Base-by-base conservation (phyloP, 768 basidiomycete species). In the Tephrocybe rancida region DNA sequence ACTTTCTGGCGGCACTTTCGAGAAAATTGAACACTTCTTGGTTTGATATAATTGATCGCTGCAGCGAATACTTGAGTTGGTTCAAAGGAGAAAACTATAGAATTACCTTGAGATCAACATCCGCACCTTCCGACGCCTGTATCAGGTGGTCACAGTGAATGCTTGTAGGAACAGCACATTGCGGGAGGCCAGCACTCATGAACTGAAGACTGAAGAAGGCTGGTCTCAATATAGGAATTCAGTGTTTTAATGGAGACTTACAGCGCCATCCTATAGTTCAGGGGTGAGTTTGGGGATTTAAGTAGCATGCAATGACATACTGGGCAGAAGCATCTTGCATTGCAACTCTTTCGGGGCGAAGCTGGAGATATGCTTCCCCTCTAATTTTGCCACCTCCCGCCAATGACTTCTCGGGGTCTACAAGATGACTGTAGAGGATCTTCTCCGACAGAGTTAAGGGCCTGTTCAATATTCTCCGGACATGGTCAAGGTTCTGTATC, bases 131-230 rank as follows among this genome's bases (percentile, higher is more conserved):
- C n/a, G 81, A 77, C 16, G 97, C 97, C 70, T 95, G 93, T 53
- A 99, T 98, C 41, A 99, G 80, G 72, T 99, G 97, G 66, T 99
- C 97, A 64, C 97, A 99, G 70, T 99, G 97, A 57, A 99, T 97
- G 57, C 90, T 92, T 6, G 88, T 83, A 27, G 90, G 90, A 1
- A 98, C 96, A 14, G 91, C 90, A 63, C 88, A 90, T 56, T 81
- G 80, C 22, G 84, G 71, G 48, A 97, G 82, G 18, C 92, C 93
- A 52, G 95, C 95, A 48, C 95, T 96, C 92, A 97, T 98, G 73
- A 98, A 99, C 73, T 99, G 97, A 54, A 99, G 73, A 55, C 95
- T 87, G 48, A 63, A 61, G 19, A 39, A 54, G 52, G 29, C 52
- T 43, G 18, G 24, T n/a, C 25, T 47, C 6, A 16, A 19, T 48